A percentile compares a stretch with the other conserved stretches of the same genome.
Conservation (phyloP, 192 early-diverging fungal genomes). For the Coemansia erecta region DNA sequence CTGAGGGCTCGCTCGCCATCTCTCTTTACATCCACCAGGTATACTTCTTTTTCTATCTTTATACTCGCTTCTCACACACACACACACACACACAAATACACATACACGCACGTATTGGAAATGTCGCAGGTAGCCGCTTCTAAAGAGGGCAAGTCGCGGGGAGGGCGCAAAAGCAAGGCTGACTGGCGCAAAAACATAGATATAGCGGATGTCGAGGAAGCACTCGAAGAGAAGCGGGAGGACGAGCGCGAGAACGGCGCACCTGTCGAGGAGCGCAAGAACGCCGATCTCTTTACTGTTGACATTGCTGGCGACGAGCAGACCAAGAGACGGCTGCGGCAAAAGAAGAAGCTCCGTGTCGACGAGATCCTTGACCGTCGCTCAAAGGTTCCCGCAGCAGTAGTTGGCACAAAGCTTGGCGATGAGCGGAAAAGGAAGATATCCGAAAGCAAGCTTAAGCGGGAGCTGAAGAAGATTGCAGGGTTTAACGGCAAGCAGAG, state of each 20-base stretch:
- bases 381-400: slow-evolving; percentile 58
- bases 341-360: slow-evolving; percentile 61
- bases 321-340: slow-evolving; percentile 11
- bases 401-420: slow-evolving; percentile 18
- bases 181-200: slow-evolving; percentile 94
- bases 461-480: slow-evolving; percentile 31
- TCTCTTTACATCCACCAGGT: not conserved
- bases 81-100: not conserved
- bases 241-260: slow-evolving; percentile 64
- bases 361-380: slow-evolving; percentile 81
- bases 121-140: no score
- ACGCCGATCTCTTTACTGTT: slow-evolving; percentile 25
- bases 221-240: slow-evolving; percentile 64
- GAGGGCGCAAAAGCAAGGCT: slow-evolving; percentile 85
- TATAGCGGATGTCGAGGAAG: slow-evolving; percentile 71
- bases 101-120: not conserved
- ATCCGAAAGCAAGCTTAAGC: slow-evolving; percentile 15
- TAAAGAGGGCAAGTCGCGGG: slow-evolving; percentile 52
- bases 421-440: slow-evolving; percentile 32
- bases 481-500: slow-evolving; percentile 17
- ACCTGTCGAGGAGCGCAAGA: slow-evolving; percentile 16
- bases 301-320: slow-evolving; percentile 22
- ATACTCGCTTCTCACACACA: no score
- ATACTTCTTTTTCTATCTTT: slow-evolving; percentile 1
- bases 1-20: not conserved